A percentile compares a stretch with the other conserved stretches of the same genome.
These are phyloP conservation scores for Fagus sylvatica DNA, from an alignment of 306 rosid genomes.

Conservation along the genomic window DNA sequence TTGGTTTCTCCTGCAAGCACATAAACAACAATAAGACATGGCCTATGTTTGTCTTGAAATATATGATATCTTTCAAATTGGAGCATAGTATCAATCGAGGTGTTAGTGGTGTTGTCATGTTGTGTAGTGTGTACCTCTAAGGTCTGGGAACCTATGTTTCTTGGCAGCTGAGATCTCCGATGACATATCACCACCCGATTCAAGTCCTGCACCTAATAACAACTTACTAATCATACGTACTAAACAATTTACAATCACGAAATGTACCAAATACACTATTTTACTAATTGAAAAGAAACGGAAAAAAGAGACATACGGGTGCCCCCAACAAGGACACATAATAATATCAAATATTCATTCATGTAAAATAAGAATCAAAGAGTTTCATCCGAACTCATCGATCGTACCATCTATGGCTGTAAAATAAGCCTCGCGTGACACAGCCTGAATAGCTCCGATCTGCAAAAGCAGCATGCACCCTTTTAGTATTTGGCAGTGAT, in stretches of 20 bases:
- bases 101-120: too few species aligned
- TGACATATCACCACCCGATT: constrained; percentile 40
- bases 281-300: neutral
- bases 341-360: too few species aligned
- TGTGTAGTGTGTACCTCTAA: constrained; percentile 47
- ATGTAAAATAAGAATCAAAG: neutral
- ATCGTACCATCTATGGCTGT: constrained; percentile 58
- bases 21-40: neutral
- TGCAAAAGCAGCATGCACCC: constrained; percentile 17
- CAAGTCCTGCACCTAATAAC: constrained; percentile 41
- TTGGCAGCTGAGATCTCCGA: constrained; percentile 44
- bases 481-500: neutral
- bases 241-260: neutral
- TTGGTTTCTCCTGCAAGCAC: constrained; percentile 67
- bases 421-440: constrained; percentile 78
- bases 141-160: constrained; percentile 51
- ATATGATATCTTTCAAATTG: too few species aligned
- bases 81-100: too few species aligned
- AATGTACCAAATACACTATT: neutral
- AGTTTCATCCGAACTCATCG: too few species aligned
- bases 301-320: neutral
- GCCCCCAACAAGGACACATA: too few species aligned
- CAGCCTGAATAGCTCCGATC: constrained; percentile 90
- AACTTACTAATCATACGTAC: neutral
- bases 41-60: neutral